phyloP scores from a whole-genome alignment of 352 stramenopile genomes.

The Pythium folliculosum region DNA sequence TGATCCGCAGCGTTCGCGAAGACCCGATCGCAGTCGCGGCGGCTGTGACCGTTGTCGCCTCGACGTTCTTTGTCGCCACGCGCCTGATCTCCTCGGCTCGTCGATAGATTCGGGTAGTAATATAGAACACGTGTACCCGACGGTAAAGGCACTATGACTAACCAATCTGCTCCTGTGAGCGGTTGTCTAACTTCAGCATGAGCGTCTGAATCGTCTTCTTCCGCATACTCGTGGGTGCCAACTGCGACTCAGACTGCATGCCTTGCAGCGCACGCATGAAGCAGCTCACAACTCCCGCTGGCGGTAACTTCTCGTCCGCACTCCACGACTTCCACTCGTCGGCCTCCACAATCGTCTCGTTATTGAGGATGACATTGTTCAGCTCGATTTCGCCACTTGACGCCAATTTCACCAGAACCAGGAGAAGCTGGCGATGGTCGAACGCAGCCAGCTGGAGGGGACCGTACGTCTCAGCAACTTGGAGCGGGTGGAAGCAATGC shows the following conservation, averaged over 20 bases:
- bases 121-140: neutral
- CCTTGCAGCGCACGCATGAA: slow-evolving; percentile 43
- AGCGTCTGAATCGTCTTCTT: slow-evolving; percentile 65
- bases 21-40: slow-evolving; percentile 60
- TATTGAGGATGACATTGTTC: slow-evolving; percentile 48
- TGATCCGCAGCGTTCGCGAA: slow-evolving; percentile 30
- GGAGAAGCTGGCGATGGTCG: slow-evolving; percentile 58
- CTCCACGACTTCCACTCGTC: slow-evolving; percentile 66
- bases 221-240: slow-evolving; percentile 46
- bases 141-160: neutral
- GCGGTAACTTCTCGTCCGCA: slow-evolving; percentile 54
- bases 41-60: slow-evolving; percentile 50
- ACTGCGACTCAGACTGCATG: slow-evolving; percentile 52
- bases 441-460: slow-evolving; percentile 46
- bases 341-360: slow-evolving; percentile 34
- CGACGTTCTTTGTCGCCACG: slow-evolving; percentile 45
- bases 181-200: slow-evolving; percentile 61
- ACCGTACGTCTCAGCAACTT: slow-evolving; percentile 56
- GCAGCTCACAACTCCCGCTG: slow-evolving; percentile 45
- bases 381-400: slow-evolving; percentile 47
- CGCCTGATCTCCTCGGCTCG: slow-evolving; percentile 34
- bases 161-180: slow-evolving; percentile 36
- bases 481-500: slow-evolving; percentile 65
- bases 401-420: slow-evolving; percentile 58
- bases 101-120: slow-evolving; percentile 12